phyloP scores from a whole-genome alignment of 306 rosid species.

The Lagenaria siceraria region DNA sequence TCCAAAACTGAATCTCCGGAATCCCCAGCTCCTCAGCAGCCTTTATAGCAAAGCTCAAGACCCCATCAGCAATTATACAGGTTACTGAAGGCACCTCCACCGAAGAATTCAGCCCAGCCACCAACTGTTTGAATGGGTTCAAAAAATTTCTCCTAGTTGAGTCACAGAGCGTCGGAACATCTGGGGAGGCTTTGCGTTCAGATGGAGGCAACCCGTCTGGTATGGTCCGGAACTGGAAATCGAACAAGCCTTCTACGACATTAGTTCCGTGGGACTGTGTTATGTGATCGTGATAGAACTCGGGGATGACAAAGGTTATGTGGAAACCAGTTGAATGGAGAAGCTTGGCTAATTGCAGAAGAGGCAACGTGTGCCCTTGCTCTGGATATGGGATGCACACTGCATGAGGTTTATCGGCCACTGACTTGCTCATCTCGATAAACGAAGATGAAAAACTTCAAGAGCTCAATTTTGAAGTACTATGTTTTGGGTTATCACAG shows the following conservation, averaged over 20 bases:
- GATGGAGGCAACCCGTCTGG: conserved; percentile 16
- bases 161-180: conserved; percentile 14
- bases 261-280: conserved; percentile 8
- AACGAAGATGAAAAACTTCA: background rate
- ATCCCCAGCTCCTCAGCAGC: conserved; percentile 21
- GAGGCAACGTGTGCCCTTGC: conserved; percentile 27
- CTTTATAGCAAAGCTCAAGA: conserved; percentile 17
- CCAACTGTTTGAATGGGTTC: conserved; percentile 17
- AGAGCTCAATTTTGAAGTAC: background rate
- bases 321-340: conserved; percentile 18
- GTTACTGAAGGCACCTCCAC: conserved; percentile 14
- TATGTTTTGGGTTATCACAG: background rate
- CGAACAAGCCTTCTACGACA: background rate
- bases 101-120: conserved; percentile 10
- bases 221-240: conserved; percentile 19
- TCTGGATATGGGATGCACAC: conserved; percentile 23
- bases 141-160: conserved; percentile 15
- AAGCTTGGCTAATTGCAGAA: conserved; percentile 20
- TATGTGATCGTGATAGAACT: conserved; percentile 9
- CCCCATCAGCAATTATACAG: conserved; percentile 22
- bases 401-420: conserved; percentile 16
- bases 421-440: conserved; percentile 1
- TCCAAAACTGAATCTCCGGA: conserved; percentile 26
- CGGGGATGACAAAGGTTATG: conserved; percentile 20
- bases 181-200: conserved; percentile 11